Evolutionary conservation across 2,329 filamentous ascomycete species (phyloP), one percentile per base, ranked within the genome.

Genomic region (Paraconiothyrium brasiliense): DNA sequence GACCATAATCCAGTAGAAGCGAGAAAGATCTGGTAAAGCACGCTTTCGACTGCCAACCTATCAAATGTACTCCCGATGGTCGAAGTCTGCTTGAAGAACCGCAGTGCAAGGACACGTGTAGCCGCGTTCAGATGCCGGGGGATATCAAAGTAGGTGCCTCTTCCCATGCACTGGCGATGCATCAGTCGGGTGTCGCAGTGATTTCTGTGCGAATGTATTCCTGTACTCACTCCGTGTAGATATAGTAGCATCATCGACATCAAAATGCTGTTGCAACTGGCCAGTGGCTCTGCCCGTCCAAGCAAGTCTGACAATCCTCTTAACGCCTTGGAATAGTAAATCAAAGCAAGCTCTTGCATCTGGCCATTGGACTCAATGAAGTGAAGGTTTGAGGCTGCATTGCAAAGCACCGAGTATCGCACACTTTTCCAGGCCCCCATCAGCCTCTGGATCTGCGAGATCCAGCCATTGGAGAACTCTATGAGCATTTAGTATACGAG

Each of bases 401-500:
- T 67, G 14, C 58, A 57, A 14, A 77, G 56, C 1, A 76, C 71
- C 10, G 75, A 72, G 32, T 72, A 75, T 44, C 72, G 69, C 0
- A 77, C 60, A 34, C 70, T 71, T 49, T 73, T 69, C 49, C 70
- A 64, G 1, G 61, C 61, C 1, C 58, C 35, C 71, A 74, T 75
- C 1, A 75, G 68, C n/a, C 67, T 52, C 44, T 71, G 67, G 13
- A 77, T 73, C 10, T 76, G 71, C 1, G 57, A 47, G 2, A 74
- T 67, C 74, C 75, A 77, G 10, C 69, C 72, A 49, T 74, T 58
- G 46, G 69, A 63, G 46, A 76, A 76, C 7, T 66, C 70, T 4
- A 67, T 67, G 43, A 30, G 14, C 16, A 10, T 6, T 54, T 11
- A 54, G 37, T 27, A 41, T n/a, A 4, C 22, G 5, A 41, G 22